Evolutionary conservation across 2,329 filamentous ascomycete genomes (phyloP).

Genomic region (Nemania sp.): DNA sequence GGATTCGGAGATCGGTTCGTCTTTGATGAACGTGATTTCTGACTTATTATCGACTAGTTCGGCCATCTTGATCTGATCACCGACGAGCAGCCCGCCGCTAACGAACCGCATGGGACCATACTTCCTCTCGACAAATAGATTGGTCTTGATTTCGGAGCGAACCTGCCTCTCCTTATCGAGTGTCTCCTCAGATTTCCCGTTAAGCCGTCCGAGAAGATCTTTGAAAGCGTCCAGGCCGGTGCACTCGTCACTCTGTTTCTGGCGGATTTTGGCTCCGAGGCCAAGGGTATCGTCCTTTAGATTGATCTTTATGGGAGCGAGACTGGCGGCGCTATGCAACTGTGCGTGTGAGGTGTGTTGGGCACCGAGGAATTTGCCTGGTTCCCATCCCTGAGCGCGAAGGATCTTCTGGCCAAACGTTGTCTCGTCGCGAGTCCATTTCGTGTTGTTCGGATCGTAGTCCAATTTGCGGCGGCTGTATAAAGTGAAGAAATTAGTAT

Average conservation of each 20-base stretch:
- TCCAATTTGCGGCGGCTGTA: conserved; percentile 74
- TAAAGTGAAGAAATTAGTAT: conserved; percentile 31
- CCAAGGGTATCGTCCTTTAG: conserved; percentile 94
- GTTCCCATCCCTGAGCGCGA: conserved; percentile 88
- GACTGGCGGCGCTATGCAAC: conserved; percentile 82
- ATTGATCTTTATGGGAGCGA: conserved; percentile 85
- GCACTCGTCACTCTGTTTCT: conserved; percentile 78
- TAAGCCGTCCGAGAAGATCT: conserved; percentile 86
- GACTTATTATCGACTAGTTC: conserved; percentile 46
- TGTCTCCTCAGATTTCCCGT: conserved; percentile 83
- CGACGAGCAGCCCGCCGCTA: conserved; percentile 78
- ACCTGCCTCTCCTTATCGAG: conserved; percentile 77
- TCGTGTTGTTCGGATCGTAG: conserved; percentile 94
- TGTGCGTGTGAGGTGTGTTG: conserved; percentile 79
- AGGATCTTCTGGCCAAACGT: conserved; percentile 93
- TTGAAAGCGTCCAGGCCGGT: conserved; percentile 90
- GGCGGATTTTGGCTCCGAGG: conserved; percentile 76
- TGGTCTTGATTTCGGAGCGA: conserved; percentile 77
- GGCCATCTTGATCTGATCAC: conserved; percentile 64
- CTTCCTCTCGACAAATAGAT: conserved; percentile 78
- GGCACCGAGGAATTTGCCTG: conserved; percentile 84
- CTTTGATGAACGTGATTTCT: conserved; percentile 56
- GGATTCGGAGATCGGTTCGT: conserved; percentile 50
- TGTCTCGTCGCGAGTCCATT: conserved; percentile 85
- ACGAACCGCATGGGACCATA: conserved; percentile 89